These are phyloP conservation scores for Monoraphidium neglectum DNA, from an alignment of 139 green algal species.

Conservation along the genomic window DNA sequence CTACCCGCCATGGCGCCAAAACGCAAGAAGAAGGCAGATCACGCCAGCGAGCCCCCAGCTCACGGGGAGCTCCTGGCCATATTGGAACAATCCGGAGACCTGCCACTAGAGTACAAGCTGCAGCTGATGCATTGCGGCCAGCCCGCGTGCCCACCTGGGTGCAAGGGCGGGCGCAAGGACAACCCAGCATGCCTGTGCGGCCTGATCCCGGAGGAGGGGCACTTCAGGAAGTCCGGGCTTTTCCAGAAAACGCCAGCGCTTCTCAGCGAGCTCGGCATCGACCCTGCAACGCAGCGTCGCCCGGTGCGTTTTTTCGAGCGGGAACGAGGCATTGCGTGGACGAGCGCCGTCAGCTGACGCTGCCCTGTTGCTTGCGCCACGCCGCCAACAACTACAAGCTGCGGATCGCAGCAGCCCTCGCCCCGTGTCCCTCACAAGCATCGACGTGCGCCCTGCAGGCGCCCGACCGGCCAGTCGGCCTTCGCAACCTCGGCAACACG, in stretches of 20 bases:
- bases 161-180: constrained; percentile 42
- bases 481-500: constrained; percentile 88
- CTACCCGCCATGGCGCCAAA: no score
- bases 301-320: no score
- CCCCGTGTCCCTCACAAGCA: background rate
- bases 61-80: no score
- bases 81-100: no score
- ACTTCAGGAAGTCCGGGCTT: constrained; percentile 65
- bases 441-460: constrained; percentile 20
- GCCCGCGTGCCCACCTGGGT: constrained; percentile 7
- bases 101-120: no score
- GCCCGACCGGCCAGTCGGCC: constrained; percentile 49
- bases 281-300: constrained; percentile 36
- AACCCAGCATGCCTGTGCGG: constrained; percentile 77
- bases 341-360: background rate
- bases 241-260: constrained; percentile 72
- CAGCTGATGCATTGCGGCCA: background rate
- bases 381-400: background rate
- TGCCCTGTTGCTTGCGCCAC: background rate
- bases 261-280: constrained; percentile 42
- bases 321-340: no score
- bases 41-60: no score
- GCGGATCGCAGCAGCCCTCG: no score
- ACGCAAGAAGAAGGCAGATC: no score
- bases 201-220: constrained; percentile 52